Base-by-base conservation (phyloP, 306 rosid genomes). In the Medicago arabica region DNA sequence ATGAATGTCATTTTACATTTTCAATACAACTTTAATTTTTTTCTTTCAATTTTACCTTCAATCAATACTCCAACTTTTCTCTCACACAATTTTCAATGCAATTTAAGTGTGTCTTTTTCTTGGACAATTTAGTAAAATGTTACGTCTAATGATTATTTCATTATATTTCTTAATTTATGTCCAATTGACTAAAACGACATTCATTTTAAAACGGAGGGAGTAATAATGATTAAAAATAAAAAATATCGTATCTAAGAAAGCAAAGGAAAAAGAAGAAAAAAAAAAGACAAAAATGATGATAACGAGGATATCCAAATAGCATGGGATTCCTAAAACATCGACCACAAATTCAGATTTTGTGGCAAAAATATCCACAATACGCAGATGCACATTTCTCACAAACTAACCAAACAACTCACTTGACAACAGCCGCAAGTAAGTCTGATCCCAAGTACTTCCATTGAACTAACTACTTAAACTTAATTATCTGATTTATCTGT, bases 331-430 rank as follows among this genome's bases (percentile, higher is more conserved):
- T 18, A 39, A 84, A 83, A 89, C 70, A 75, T 71, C 75, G 41
- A 87, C 96, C 97, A 90, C 98, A 91, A 74, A 47, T 71, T 84
- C 85, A 75, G 96, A 94, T 89, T 94, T 78, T 75, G 80, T 31
- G 75, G 70, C 67, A 76, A 75, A 83, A 82, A 88, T 83, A 87
- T 86, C 90, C 74, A 28, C 75, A 28, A 67, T 38, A 51, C 51
- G 63, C 72, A 50, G 51, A 77, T 12, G 69, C 6, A 54, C 78
- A 61, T 19, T 54, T 61, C 58, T 78, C 74, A 21, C 34, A 23
- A 76, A 70, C 62, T 23, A 2, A 77, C 46, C 50, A 3, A 51
- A 71, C n/a, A 18, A 21, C 70, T 71, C 50, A 64, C 72, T 70
- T 23, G 14, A 69, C 72, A 63, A 62, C 81, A 31, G 15, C 59